Base-by-base conservation (phyloP, 129 eudicot genomes). In the Escallonia herrerae region DNA sequence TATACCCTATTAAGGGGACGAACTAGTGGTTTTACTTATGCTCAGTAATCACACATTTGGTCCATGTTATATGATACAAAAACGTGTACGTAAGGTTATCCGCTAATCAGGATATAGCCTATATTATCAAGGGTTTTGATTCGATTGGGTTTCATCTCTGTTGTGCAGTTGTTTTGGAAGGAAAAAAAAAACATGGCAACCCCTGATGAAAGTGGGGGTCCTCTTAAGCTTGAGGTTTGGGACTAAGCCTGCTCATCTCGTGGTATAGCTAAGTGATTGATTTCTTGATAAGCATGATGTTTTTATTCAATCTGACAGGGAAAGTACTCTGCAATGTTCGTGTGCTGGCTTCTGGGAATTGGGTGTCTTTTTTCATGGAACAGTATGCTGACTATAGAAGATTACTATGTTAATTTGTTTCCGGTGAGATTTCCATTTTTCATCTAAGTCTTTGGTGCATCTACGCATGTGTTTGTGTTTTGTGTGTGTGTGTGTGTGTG, bases 311-410 rank as follows among this genome's bases (percentile, higher is more conserved):
- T 6, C 58, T 74, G 63, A 61, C 81, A 85, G 87, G 87, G 91
- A 5, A 78, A 76, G 66, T 60, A 22, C 57, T 15, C 68, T 43
- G 84, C 91, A 45, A 64, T 60, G 60, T 14, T 79, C 22, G 72
- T 85, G 7, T 85, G 87, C 46, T 85, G 91, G 85, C 76, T 85
- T 79, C 81, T 85, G 39, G 91, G 91, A 60, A 74, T 69, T 61
- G 85, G 91, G 49, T 76, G 87, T 57, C 79, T 79, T 8, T 71
- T 85, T 72, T 60, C 81, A 4, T 85, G 91, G 91, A 82, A 85
- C 45, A 85, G 87, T 63, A 85, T 82, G 91, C 60, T 85, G 64
- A 79, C 87, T 5, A 79, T 85, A 1, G 78, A 73, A 68, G 91
- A 81, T 68, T 85, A 85, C 56, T 85, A 85, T 43, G 67, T 60